Conservation (phyloP, 805 yeast genomes). For the Zygosaccharomyces gambellarensis region DNA sequence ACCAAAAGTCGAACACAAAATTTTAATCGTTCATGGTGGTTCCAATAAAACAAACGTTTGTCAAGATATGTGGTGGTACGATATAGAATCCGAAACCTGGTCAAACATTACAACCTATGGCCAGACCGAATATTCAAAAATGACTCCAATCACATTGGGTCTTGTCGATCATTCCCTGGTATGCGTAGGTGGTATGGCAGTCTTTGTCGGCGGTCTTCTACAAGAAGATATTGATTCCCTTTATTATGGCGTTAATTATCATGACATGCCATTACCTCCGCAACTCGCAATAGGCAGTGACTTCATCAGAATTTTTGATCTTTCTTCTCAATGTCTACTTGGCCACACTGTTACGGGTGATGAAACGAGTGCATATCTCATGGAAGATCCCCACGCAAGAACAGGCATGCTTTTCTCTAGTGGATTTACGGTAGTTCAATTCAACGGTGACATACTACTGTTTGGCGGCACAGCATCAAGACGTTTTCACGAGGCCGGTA, state of each 20-base stretch:
- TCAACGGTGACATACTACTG: constrained; percentile 22
- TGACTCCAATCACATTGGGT: constrained; percentile 18
- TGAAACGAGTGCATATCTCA: neutral
- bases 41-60: constrained; percentile 34
- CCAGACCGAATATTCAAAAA: constrained; percentile 12
- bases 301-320: constrained; percentile 22
- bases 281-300: constrained; percentile 11
- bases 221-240: constrained; percentile 22
- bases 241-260: constrained; percentile 7
- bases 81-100: constrained; percentile 44
- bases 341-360: constrained; percentile 8
- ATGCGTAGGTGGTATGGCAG: constrained; percentile 21
- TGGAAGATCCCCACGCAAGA: neutral
- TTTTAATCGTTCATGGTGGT: constrained; percentile 38
- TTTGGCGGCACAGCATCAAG: constrained; percentile 28
- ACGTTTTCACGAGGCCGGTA: constrained; percentile 10
- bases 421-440: constrained; percentile 18
- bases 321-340: constrained; percentile 22
- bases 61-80: constrained; percentile 51
- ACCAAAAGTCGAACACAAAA: constrained; percentile 12
- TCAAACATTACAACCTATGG: constrained; percentile 14
- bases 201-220: constrained; percentile 28
- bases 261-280: constrained; percentile 1
- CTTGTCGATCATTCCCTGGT: constrained; percentile 31
- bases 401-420: constrained; percentile 7